These are phyloP conservation scores for Globisporangium mamillatum DNA, from an alignment of 352 stramenopile species.

Conservation along the genomic window DNA sequence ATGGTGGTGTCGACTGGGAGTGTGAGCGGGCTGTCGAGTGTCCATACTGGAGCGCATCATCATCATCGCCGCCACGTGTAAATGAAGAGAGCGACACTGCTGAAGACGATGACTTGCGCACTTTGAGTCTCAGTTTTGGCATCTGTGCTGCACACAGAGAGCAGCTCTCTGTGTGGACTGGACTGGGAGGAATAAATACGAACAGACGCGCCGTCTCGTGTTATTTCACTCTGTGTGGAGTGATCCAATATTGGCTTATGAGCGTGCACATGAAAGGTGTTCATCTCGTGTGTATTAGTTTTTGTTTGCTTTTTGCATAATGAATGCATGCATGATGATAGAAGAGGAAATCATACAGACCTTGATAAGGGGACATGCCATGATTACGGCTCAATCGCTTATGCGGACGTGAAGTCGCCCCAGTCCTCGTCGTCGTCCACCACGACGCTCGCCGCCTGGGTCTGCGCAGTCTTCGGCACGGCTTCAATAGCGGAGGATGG, in stretches of 20 bases:
- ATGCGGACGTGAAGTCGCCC: constrained; percentile 82
- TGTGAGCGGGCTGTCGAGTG: not conserved
- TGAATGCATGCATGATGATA: not conserved
- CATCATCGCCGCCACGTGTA: not conserved
- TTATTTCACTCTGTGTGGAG: too few species aligned
- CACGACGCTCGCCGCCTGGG: constrained; percentile 26
- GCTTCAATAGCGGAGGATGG: constrained; percentile 23
- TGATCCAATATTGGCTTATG: not conserved
- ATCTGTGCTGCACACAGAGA: not conserved
- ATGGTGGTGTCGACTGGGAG: not conserved
- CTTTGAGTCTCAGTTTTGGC: not conserved
- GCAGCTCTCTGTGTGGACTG: not conserved
- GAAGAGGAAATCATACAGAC: constrained; percentile 1
- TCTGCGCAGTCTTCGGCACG: constrained; percentile 33
- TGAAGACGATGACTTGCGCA: not conserved
- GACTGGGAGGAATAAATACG: not conserved
- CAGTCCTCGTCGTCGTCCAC: constrained; percentile 62
- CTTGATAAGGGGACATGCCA: not conserved
- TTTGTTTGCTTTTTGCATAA: not conserved
- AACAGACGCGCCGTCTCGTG: not conserved
- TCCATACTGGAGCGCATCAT: not conserved
- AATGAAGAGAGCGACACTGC: not conserved
- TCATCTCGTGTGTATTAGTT: constrained; percentile 1
- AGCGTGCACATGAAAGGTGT: not conserved
- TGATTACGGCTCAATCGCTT: constrained; percentile 5